These are phyloP conservation scores for Talinum fruticosum DNA, from an alignment of 148 eudicot genomes.

Conservation along the genomic window DNA sequence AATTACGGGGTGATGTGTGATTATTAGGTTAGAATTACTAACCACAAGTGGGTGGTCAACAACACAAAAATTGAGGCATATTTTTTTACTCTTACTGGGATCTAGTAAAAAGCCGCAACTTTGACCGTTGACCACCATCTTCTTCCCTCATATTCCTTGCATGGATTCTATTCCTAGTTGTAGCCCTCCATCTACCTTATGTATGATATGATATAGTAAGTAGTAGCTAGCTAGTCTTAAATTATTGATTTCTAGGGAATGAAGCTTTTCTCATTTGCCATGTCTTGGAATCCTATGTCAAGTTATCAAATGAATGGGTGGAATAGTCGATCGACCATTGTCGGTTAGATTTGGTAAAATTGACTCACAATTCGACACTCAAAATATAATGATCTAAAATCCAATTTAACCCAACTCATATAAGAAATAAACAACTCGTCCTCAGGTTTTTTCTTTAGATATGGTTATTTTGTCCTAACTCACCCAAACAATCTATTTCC, in stretches of 20 bases:
- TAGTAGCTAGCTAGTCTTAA: neutral
- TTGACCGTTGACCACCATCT: neutral
- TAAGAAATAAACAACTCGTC: too few relatives aligned
- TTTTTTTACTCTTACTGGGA: neutral
- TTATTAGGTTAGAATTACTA: neutral
- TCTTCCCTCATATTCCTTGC: neutral
- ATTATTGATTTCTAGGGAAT: neutral
- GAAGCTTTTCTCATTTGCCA: neutral
- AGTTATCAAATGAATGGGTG: neutral
- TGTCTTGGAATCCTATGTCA: neutral
- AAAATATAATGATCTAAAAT: too few relatives aligned
- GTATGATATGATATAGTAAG: neutral
- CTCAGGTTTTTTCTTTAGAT: too few relatives aligned
- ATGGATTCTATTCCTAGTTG: neutral
- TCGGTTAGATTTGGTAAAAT: too few relatives aligned
- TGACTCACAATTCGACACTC: too few relatives aligned
- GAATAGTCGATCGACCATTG: too few relatives aligned
- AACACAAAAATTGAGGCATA: conserved; percentile 3
- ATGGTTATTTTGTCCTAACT: too few relatives aligned
- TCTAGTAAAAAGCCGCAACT: neutral
- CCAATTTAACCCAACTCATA: too few relatives aligned
- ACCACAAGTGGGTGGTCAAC: neutral
- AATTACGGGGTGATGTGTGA: neutral
- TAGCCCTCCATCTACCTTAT: neutral
- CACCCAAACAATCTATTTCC: too few relatives aligned